Base-by-base conservation (phyloP, 2,329 filamentous ascomycete species). In the Penicillium verrucosum region DNA sequence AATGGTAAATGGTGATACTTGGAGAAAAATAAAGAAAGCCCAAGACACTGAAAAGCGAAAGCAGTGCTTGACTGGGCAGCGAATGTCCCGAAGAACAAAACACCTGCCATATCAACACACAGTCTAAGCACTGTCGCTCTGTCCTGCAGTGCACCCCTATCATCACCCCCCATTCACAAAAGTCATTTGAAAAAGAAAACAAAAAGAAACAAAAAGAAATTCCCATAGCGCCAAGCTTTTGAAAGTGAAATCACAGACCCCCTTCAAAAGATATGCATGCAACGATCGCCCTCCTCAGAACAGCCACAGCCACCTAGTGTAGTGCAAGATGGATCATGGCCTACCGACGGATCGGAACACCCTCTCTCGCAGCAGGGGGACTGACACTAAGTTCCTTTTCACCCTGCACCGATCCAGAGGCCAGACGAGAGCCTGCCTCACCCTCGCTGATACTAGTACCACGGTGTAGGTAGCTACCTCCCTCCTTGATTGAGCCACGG, bases 401-500 rank as follows among this genome's bases (percentile, higher is more conserved):
- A 29, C 65, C 63, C 30, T 79, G 75, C 65, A 81, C 77, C 40
- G 78, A 36, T 18, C 11, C 70, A 60, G 85, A 79, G 56, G 89
- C 58, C 11, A 48, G 43, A 18, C 59, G 32, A n/a, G 61, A 60
- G 9, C 54, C 54, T 27, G 43, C 43, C 11, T 73, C 74, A 37
- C 65, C 64, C 37, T 79, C 78, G 55, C 84, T 81, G 11, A 81
- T 85, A 70, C 86, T 95, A 7, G 89, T 91, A 76, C 92, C 89
- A 61, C 89, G 84, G 73, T 96, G 86, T 71, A 96, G 79, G 73
- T 90, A 91, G 78, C 89, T 95, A 41, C 51, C 51, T 75, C 85
- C 87, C 80, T 97, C 93, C 79, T 96, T 97, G 67, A 94, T 85
- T 1, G 93, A 92, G 73, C 89, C 94, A 61, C 89, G 87, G 60